Percentiles rank a stretch among this genome's conserved stretches.
These are phyloP conservation scores for Batrachochytrium dendrobatidis DNA, from an alignment of 371 early-diverging fungal species.

Conservation along the genomic window DNA sequence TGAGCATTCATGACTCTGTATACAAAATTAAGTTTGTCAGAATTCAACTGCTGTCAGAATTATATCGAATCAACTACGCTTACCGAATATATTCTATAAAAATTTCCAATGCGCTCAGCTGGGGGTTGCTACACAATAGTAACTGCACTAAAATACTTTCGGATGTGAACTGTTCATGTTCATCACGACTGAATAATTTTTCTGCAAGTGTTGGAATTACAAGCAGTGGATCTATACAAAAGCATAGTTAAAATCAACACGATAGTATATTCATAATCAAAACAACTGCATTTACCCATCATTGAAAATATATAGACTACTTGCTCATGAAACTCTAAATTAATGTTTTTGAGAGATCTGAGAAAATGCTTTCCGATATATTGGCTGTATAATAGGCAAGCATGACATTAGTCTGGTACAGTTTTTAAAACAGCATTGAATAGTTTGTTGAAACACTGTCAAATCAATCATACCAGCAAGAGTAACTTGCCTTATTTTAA, in stretches of 20 bases:
- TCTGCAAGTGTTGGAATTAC: neutral
- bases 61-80: too few species aligned
- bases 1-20: neutral
- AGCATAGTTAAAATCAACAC: neutral
- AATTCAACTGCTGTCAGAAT: too few species aligned
- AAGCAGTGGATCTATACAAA: neutral
- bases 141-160: neutral
- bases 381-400: neutral
- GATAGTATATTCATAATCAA: neutral
- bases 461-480: slow-evolving; percentile 1
- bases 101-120: neutral
- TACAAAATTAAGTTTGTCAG: too few species aligned
- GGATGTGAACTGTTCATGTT: neutral
- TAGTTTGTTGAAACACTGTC: too few species aligned
- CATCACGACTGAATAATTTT: neutral
- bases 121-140: neutral
- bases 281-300: neutral
- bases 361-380: neutral
- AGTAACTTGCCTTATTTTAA: neutral
- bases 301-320: neutral
- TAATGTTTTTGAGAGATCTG: neutral
- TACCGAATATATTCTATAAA: neutral
- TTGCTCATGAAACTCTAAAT: neutral
- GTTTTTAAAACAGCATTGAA: too few species aligned
- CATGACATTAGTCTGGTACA: neutral